A percentile compares a stretch with the other conserved stretches of the same genome.
Conservation (phyloP, 202 grass and related monocot genomes). For the Carex arenaria region DNA sequence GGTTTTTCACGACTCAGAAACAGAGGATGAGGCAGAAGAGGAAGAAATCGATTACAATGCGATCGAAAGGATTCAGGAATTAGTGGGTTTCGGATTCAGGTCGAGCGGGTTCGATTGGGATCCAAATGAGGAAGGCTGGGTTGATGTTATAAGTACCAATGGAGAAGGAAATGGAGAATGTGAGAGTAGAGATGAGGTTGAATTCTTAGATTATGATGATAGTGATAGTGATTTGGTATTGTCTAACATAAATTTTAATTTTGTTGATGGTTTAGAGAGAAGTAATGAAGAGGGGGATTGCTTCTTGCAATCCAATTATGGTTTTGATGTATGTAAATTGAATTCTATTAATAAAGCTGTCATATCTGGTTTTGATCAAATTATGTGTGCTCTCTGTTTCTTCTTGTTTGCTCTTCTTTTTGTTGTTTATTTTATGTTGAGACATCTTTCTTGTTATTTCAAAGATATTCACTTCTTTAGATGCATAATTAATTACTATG, state of each 20-base stretch:
- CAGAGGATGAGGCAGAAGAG: slow-evolving; percentile 31
- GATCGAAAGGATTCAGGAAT: slow-evolving; percentile 36
- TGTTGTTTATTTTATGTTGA: background rate
- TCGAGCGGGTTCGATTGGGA: slow-evolving; percentile 34
- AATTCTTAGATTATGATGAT: too few relatives aligned
- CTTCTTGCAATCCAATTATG: background rate
- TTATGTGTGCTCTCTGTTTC: background rate
- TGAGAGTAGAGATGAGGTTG: background rate
- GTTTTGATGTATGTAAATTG: slow-evolving; percentile 3
- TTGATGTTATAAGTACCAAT: slow-evolving; percentile 18
- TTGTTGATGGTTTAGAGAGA: too few relatives aligned
- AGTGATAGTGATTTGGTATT: too few relatives aligned
- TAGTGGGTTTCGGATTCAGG: slow-evolving; percentile 4
- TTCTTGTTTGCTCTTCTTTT: background rate
- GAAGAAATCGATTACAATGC: background rate
- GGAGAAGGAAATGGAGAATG: background rate
- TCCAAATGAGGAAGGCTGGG: slow-evolving; percentile 43
- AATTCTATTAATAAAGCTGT: slow-evolving; percentile 16
- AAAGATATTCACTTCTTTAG: background rate
- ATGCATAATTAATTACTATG: background rate
- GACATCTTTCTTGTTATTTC: background rate
- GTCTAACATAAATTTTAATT: too few relatives aligned
- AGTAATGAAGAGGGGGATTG: background rate
- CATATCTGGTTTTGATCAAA: background rate
- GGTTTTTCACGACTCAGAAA: slow-evolving; percentile 45